Conservation (phyloP, 78 protist species). For the Paulinella micropora region DNA sequence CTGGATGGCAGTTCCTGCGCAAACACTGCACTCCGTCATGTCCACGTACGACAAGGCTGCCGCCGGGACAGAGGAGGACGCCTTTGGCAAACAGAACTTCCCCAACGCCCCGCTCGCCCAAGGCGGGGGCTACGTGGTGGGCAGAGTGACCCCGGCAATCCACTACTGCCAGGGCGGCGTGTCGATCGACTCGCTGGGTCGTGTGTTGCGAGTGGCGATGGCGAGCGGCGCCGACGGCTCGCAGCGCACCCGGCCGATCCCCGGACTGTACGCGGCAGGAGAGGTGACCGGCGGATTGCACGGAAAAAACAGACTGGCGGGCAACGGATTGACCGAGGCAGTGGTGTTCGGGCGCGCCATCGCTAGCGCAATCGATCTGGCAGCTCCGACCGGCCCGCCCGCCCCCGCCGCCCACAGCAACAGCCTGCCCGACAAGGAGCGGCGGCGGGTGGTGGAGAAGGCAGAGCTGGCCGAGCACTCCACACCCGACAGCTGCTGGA, state of each 20-base stretch:
- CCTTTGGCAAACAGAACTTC: slow-evolving; percentile 44
- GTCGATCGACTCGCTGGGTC: slow-evolving; percentile 12
- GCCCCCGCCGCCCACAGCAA: too few relatives aligned
- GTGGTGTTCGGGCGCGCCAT: slow-evolving; percentile 54
- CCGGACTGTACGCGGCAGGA: slow-evolving; percentile 63
- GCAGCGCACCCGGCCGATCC: slow-evolving; percentile 15
- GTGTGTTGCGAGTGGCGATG: slow-evolving; percentile 42
- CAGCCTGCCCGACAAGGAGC: too few relatives aligned
- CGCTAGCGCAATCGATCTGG: too few relatives aligned
- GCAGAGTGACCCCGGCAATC: slow-evolving; percentile 50
- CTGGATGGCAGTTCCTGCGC: background rate
- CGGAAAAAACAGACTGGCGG: slow-evolving; percentile 72
- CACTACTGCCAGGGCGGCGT: slow-evolving; percentile 75
- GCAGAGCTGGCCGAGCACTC: too few relatives aligned
- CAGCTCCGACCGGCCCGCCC: too few relatives aligned
- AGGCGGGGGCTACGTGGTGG: background rate
- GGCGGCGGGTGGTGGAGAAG: too few relatives aligned
- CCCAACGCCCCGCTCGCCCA: background rate
- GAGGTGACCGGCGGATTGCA: slow-evolving; percentile 76
- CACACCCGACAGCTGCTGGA: too few relatives aligned
- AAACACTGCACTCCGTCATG: background rate
- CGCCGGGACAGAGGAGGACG: slow-evolving; percentile 22
- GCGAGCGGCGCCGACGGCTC: slow-evolving; percentile 8
- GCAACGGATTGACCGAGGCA: slow-evolving; percentile 64
- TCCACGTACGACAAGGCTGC: background rate